phyloP scores from a whole-genome alignment of 225 moss, liverwort and hornwort species.

The Anthoceros angustus region DNA sequence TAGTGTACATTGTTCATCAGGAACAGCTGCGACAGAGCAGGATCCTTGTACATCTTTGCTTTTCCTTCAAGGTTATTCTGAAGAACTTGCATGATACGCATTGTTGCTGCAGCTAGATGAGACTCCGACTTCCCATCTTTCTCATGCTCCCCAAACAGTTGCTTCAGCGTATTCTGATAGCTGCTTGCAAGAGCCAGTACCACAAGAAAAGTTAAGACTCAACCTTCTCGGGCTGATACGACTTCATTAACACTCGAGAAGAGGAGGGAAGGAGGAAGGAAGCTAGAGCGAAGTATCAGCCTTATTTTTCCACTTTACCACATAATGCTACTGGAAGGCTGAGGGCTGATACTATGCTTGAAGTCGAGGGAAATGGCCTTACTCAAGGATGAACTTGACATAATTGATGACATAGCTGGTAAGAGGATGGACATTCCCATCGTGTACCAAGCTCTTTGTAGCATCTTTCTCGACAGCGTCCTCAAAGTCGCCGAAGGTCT shows the following conservation, averaged over 20 bases:
- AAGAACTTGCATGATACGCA: conserved; percentile 57
- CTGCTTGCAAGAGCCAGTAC: conserved; percentile 16
- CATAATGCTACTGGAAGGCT: too few relatives aligned
- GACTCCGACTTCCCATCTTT: conserved; percentile 18
- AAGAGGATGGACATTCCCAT: conserved; percentile 78
- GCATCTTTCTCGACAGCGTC: conserved; percentile 67
- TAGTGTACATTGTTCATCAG: conserved; percentile 88
- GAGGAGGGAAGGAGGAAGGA: too few relatives aligned
- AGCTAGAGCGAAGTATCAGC: too few relatives aligned
- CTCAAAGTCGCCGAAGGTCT: conserved; percentile 65
- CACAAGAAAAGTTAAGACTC: neutral
- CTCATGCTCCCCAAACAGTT: conserved; percentile 38
- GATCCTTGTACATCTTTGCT: conserved; percentile 62
- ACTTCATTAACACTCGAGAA: too few relatives aligned
- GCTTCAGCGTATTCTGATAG: conserved; percentile 62
- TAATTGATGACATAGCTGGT: conserved; percentile 89
- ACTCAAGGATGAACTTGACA: conserved; percentile 75
- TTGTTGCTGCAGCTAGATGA: conserved; percentile 54
- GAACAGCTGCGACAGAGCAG: conserved; percentile 58
- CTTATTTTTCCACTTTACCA: too few relatives aligned
- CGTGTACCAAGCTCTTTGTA: conserved; percentile 63
- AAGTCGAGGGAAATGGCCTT: conserved; percentile 14
- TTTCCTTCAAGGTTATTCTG: conserved; percentile 69
- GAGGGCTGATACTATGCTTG: too few relatives aligned
- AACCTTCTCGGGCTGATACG: neutral